Base-by-base conservation (phyloP, 805 yeast genomes). In the Hanseniaspora pseudoguilliermondii region DNA sequence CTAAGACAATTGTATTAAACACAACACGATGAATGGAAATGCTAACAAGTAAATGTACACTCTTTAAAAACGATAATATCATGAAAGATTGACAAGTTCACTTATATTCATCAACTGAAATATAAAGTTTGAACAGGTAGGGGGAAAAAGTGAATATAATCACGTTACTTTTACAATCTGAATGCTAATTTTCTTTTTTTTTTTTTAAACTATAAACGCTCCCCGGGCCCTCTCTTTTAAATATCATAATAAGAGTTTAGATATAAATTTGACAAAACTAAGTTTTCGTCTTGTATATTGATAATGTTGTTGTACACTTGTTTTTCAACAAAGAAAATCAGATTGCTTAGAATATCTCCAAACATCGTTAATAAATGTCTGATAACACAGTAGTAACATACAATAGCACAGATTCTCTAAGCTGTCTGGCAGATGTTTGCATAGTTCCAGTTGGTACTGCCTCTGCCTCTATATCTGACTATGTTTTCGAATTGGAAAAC, bases 371-470 rank as follows among this genome's bases (percentile, higher is more conserved):
- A 16, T 15, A 3, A 38, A 47, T 41, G 48, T 21, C 54, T 23
- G n/a, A 11, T 18, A 35, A n/a, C 16, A 11, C 27, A 7, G 48
- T 40, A 51, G 29, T 44, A 8, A 51, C 55, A 1, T 51, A 51
- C 18, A 29, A 44, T 47, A 49, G 62, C 59, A 61, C 38, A 8
- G 59, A 63, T 16, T 54, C 60, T 21, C 60, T 86, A 16, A 77
- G 78, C 60, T 87, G 95, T 69, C 73, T 86, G 44, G 96, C 95
- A 1, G 96, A 89, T 63, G 79, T 88, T 21, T 88, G 96, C 63
- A 72, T 88, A 62, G 81, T 88, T 57, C 96, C 96, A 49, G 83
- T 88, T 62, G 96, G 96, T 25, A 87, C 95, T 1, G 78, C 75
- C 0, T 71, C 78, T 0, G 81, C 93, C 1, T 86, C 95, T 1